Conservation (phyloP, 2,329 filamentous ascomycete species). For the Pestalotiopsis sp. region DNA sequence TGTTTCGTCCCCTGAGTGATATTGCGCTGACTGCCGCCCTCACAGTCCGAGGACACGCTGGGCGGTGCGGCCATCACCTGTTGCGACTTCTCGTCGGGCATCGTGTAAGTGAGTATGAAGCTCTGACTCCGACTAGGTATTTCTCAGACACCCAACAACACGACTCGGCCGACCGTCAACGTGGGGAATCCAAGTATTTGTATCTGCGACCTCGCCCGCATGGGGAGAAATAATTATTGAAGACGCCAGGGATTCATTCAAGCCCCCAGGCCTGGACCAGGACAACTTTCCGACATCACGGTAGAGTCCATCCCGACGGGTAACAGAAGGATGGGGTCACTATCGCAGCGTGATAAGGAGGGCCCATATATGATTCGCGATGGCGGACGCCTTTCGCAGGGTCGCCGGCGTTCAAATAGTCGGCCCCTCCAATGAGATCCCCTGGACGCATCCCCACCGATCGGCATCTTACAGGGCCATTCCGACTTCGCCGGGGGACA, state of each 20-base stretch:
- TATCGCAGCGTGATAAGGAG: neutral
- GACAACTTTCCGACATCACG: neutral
- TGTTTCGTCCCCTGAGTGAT: constrained; percentile 1
- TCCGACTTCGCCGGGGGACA: neutral
- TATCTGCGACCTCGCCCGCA: neutral
- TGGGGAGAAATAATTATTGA: neutral
- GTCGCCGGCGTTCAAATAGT: neutral
- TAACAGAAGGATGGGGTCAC: neutral
- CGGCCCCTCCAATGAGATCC: neutral
- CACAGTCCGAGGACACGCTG: neutral
- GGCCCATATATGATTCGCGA: neutral
- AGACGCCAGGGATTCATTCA: neutral
- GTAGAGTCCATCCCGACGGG: neutral
- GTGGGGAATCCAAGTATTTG: neutral
- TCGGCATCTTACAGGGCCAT: neutral
- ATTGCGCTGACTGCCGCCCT: neutral
- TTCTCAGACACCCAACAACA: neutral
- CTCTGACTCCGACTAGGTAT: neutral
- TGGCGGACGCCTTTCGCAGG: neutral
- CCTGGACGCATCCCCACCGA: neutral
- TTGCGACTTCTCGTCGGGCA: neutral
- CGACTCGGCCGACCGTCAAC: neutral
- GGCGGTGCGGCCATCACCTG: neutral
- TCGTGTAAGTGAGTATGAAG: neutral
- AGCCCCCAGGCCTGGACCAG: neutral